A percentile compares a stretch with the other conserved stretches of the same genome.
Conservation (phyloP, 2,329 filamentous ascomycete species). For the Saccharata proteae region DNA sequence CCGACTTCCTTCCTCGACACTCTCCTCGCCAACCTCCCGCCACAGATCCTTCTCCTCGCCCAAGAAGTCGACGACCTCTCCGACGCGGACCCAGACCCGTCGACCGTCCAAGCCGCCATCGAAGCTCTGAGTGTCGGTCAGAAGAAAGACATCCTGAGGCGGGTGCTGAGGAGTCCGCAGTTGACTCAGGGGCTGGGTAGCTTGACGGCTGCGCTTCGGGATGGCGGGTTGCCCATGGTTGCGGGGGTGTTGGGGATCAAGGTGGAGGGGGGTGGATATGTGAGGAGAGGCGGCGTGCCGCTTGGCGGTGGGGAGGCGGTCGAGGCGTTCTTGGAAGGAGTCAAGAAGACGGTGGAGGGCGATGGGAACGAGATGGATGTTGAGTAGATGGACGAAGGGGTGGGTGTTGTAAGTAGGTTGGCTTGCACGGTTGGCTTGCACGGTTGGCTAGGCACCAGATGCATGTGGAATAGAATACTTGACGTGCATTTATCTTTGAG, state of each 20-base stretch:
- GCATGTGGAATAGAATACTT: too few species aligned
- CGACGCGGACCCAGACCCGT: slow-evolving; percentile 54
- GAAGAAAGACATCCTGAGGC: slow-evolving; percentile 70
- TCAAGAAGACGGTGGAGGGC: slow-evolving; percentile 62
- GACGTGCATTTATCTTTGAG: too few species aligned
- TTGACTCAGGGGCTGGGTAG: slow-evolving; percentile 77
- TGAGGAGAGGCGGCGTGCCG: slow-evolving; percentile 67
- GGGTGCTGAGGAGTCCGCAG: slow-evolving; percentile 79
- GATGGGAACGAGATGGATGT: slow-evolving; percentile 16
- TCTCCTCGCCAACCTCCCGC: slow-evolving; percentile 67
- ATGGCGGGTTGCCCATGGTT: slow-evolving; percentile 82
- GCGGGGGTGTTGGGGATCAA: slow-evolving; percentile 73
- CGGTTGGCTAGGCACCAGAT: too few species aligned
- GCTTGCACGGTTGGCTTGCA: too few species aligned
- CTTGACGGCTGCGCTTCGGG: slow-evolving; percentile 75
- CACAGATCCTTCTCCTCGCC: slow-evolving; percentile 63
- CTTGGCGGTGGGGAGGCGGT: slow-evolving; percentile 81
- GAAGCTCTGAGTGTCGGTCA: slow-evolving; percentile 59
- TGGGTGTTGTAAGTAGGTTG: too few species aligned
- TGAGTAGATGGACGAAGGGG: slow-evolving; percentile 5
- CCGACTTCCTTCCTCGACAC: slow-evolving; percentile 55
- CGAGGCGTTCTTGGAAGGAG: slow-evolving; percentile 79
- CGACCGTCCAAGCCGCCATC: slow-evolving; percentile 59
- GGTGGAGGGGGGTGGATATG: slow-evolving; percentile 73
- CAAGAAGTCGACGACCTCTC: slow-evolving; percentile 52